phyloP scores from a whole-genome alignment of 1,139 yeast genomes.

The Suhomyces coccinellae region DNA sequence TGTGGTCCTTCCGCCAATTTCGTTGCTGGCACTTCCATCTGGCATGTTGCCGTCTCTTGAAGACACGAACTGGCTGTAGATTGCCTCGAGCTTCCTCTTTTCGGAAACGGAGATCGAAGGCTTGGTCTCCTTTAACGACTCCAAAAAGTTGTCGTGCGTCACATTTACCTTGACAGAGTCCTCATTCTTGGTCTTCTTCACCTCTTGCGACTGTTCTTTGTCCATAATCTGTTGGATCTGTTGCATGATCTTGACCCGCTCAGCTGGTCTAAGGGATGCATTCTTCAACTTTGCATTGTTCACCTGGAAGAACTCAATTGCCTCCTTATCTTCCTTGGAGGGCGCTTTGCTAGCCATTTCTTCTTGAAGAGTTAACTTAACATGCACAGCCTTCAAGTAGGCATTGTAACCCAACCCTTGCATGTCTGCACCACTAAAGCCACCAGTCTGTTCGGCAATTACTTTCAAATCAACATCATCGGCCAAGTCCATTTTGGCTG shows the following conservation, averaged over 20 bases:
- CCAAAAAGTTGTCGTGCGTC: slow-evolving; percentile 54
- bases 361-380: slow-evolving; percentile 51
- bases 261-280: slow-evolving; percentile 41
- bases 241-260: slow-evolving; percentile 44
- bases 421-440: slow-evolving; percentile 92
- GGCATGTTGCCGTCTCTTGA: slow-evolving; percentile 91
- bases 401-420: slow-evolving; percentile 94
- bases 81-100: slow-evolving; percentile 55
- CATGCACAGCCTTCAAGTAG: slow-evolving; percentile 86
- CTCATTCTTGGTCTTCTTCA: slow-evolving; percentile 12
- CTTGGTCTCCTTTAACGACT: slow-evolving; percentile 73
- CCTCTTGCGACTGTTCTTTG: slow-evolving; percentile 13
- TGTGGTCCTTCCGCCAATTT: slow-evolving; percentile 82
- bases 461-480: slow-evolving; percentile 53
- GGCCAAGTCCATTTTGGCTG: slow-evolving; percentile 52
- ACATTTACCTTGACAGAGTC: slow-evolving; percentile 38
- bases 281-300: slow-evolving; percentile 33
- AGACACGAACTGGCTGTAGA: slow-evolving; percentile 73
- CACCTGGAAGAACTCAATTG: slow-evolving; percentile 38
- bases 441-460: slow-evolving; percentile 64
- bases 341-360: slow-evolving; percentile 26
- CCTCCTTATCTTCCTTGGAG: slow-evolving; percentile 19
- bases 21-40: slow-evolving; percentile 77
- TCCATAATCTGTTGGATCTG: slow-evolving; percentile 47
- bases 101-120: slow-evolving; percentile 84